These are phyloP conservation scores for Candida odintsovae DNA, from an alignment of 805 yeast genomes.

Conservation along the genomic window DNA sequence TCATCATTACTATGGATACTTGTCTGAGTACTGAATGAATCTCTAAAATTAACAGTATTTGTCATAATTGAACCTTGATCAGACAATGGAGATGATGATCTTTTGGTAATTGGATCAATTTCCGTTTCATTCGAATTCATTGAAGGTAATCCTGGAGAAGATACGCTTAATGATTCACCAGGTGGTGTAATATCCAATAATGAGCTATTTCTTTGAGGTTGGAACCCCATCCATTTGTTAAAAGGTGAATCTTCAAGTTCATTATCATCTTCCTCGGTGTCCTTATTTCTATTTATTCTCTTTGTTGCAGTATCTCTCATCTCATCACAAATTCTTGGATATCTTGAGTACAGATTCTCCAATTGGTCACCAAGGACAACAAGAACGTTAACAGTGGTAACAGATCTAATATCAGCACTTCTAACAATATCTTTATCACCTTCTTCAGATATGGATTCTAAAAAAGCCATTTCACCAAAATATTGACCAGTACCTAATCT, in stretches of 20 bases:
- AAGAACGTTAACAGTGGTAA: constrained; percentile 53
- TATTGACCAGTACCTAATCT: constrained; percentile 57
- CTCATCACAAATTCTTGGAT: constrained; percentile 53
- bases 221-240: constrained; percentile 22
- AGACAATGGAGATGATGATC: constrained; percentile 7
- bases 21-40: neutral
- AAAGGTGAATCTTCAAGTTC: constrained; percentile 14
- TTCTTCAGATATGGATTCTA: constrained; percentile 34
- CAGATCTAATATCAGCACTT: constrained; percentile 61
- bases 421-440: constrained; percentile 25
- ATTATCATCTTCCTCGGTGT: constrained; percentile 9
- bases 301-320: constrained; percentile 56
- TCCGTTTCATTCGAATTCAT: neutral
- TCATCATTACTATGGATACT: constrained; percentile 1
- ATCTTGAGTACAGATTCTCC: constrained; percentile 47
- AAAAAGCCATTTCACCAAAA: constrained; percentile 75
- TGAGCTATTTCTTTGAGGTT: constrained; percentile 8
- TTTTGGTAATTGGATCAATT: constrained; percentile 1
- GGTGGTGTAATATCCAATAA: neutral
- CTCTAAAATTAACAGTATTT: neutral
- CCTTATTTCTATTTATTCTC: constrained; percentile 32
- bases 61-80: neutral
- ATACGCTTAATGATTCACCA: too few relatives aligned
- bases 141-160: neutral
- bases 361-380: constrained; percentile 52